Percentiles rank a stretch among this genome's conserved stretches.
phyloP scores from a whole-genome alignment of 176 grass and related monocot species.

The Echinochloa phyllopogon region DNA sequence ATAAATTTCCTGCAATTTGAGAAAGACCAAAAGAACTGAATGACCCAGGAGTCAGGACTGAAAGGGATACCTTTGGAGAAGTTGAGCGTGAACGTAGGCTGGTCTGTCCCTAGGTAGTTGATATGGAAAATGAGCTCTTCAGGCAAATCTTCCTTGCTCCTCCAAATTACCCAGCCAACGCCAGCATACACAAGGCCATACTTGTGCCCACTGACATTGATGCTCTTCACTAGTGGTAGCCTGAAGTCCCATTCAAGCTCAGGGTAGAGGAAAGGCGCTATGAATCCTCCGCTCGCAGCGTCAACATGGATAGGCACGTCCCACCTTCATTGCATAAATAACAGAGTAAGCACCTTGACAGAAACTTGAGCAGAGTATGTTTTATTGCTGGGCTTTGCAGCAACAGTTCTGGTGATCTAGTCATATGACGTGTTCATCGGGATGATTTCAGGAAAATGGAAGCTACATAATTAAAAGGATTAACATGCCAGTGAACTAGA shows the following conservation, averaged over 20 bases:
- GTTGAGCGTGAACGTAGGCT: conserved; percentile 87
- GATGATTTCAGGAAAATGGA: background rate
- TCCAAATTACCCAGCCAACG: conserved; percentile 83
- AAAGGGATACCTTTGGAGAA: conserved; percentile 71
- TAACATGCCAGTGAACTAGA: background rate
- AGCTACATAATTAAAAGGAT: background rate
- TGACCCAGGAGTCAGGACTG: background rate
- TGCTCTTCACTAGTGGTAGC: conserved; percentile 80
- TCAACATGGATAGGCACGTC: conserved; percentile 81
- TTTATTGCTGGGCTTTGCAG: background rate
- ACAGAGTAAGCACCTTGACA: conserved; percentile 17
- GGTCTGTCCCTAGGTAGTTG: conserved; percentile 81
- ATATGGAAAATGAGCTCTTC: conserved; percentile 92
- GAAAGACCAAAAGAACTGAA: background rate
- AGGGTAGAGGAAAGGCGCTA: conserved; percentile 74
- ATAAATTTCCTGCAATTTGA: background rate
- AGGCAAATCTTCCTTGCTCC: conserved; percentile 77
- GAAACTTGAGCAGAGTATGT: background rate
- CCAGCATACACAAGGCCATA: conserved; percentile 86
- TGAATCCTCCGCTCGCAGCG: conserved; percentile 83
- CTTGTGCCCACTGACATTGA: conserved; percentile 86
- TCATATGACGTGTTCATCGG: background rate
- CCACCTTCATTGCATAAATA: conserved; percentile 45
- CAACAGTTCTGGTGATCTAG: background rate
- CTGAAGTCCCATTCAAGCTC: conserved; percentile 83